phyloP scores from a whole-genome alignment of 116 monocot genomes.

The Dioscorea cayenensis region DNA sequence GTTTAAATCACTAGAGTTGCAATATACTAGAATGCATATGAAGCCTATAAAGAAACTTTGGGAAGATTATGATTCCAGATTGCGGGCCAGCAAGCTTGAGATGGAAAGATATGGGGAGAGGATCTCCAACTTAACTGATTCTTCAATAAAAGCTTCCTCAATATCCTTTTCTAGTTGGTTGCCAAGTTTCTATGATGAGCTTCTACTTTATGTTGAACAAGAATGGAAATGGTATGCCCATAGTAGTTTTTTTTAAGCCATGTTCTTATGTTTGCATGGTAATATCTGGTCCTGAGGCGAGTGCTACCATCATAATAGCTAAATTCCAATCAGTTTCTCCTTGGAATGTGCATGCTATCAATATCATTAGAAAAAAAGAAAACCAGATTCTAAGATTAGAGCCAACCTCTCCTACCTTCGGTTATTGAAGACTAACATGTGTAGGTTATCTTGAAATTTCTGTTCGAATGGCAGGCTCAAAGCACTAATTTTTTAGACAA shows the following conservation, averaged over 20 bases:
- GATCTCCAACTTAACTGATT: constrained; percentile 8
- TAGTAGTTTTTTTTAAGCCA: background rate
- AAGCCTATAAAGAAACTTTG: constrained; percentile 86
- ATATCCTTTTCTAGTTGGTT: constrained; percentile 85
- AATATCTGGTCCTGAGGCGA: background rate
- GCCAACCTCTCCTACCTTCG: no score
- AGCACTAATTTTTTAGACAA: no score
- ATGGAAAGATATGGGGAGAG: constrained; percentile 53
- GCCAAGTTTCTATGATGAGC: constrained; percentile 92
- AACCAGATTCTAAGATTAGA: no score
- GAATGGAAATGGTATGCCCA: constrained; percentile 98
- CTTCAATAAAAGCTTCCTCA: constrained; percentile 10
- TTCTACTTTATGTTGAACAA: constrained; percentile 88
- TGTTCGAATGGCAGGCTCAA: no score
- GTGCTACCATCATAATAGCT: no score
- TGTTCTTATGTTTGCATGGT: background rate
- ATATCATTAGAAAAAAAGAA: no score
- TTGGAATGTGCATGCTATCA: no score
- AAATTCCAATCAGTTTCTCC: no score
- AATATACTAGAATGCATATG: constrained; percentile 74
- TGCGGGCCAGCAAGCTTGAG: constrained; percentile 39
- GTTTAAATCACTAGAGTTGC: constrained; percentile 74
- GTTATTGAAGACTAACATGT: no score
- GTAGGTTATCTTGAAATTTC: no score
- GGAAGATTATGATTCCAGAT: constrained; percentile 79